Evolutionary conservation across 2,329 filamentous ascomycete genomes (phyloP).

Genomic region (Botrytis aclada): DNA sequence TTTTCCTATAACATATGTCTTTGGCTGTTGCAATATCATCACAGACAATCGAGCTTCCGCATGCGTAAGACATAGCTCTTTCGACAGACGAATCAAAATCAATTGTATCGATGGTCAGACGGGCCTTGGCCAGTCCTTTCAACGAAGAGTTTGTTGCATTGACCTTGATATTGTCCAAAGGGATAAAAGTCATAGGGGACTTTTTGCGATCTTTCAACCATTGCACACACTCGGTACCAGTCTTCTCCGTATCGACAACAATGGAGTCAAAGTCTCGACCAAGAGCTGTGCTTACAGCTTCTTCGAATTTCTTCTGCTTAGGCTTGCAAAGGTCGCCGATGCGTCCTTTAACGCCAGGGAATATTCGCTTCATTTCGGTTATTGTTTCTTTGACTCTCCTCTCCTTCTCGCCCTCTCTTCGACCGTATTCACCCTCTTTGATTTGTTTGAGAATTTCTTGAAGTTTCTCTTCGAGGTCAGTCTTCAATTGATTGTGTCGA

Average conservation of each 20-base stretch:
- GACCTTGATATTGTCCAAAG: conserved; percentile 95
- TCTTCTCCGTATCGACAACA: conserved; percentile 92
- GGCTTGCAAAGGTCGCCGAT: conserved; percentile 90
- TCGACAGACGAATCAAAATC: conserved; percentile 87
- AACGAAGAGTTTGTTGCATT: conserved; percentile 85
- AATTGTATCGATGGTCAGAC: conserved; percentile 92
- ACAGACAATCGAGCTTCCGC: conserved; percentile 91
- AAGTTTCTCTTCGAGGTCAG: conserved; percentile 89
- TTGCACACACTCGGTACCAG: conserved; percentile 87
- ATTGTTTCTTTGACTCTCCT: conserved; percentile 77
- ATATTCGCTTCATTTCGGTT: conserved; percentile 81
- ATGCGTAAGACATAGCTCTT: conserved; percentile 91
- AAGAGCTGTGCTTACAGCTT: conserved; percentile 87
- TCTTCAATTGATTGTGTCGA: conserved; percentile 74
- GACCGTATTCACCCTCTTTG: conserved; percentile 79
- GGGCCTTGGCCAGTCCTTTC: conserved; percentile 81
- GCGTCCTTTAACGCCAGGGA: conserved; percentile 85
- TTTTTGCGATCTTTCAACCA: conserved; percentile 89
- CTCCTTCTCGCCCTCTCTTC: conserved; percentile 82
- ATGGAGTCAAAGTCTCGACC: conserved; percentile 93
- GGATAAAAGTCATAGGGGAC: conserved; percentile 88
- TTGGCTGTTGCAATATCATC: conserved; percentile 85
- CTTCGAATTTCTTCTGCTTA: conserved; percentile 95
- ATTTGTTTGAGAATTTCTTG: conserved; percentile 77
- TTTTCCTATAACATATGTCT: conserved; percentile 80